Base-by-base conservation (phyloP, 192 early-diverging fungal genomes). In the Backusella australiensis region DNA sequence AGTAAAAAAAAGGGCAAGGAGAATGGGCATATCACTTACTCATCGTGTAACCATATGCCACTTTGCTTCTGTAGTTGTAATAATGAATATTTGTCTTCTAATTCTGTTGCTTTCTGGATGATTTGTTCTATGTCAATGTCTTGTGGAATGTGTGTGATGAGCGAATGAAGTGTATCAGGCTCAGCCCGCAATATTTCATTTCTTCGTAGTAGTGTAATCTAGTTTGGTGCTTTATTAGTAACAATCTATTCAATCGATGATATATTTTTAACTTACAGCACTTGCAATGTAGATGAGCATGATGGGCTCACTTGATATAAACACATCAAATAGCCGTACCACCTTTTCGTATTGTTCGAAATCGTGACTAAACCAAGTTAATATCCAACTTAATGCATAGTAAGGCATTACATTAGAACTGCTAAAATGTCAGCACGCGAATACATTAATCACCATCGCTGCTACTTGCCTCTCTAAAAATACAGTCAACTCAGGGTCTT, bases 301-400 rank as follows among this genome's bases (percentile, higher is more conserved):
- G 69, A 90, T 77, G 1, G 91, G 88, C 35, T 83, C 81, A 69
- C 86, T 87, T 19, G 89, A 85, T 0, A 93, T 76, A 5, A 92
- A 85, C 29, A 91, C 80, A 75, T 93, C 91, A 73, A 89, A 90
- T 29, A 93, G 81, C 34, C 91, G 87, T 65, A 85, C 79, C 11
- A 89, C 81, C 17, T 77, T 79, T 35, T 77, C 65, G 42, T 86
- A 83, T 42, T 83, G 79, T 34, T 81, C 78, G n/a, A 94, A 23
- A 70, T 92, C 87, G 73, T 94, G 93, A 32, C 86, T 87, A 73
- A 88, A 91, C 93, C 93, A 94, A n/a, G 93, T 93, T 56, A 93
- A 74, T 70, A 92, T 81, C 91, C 91, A 93, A 71, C 89, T 90
- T 53, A 94, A 81, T 35, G 87, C 89, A 78, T 92, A 94, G 67